Percentiles rank a stretch among this genome's conserved stretches.
Conservation (phyloP, 2,329 filamentous ascomycete species). For the Myotisia sp. region DNA sequence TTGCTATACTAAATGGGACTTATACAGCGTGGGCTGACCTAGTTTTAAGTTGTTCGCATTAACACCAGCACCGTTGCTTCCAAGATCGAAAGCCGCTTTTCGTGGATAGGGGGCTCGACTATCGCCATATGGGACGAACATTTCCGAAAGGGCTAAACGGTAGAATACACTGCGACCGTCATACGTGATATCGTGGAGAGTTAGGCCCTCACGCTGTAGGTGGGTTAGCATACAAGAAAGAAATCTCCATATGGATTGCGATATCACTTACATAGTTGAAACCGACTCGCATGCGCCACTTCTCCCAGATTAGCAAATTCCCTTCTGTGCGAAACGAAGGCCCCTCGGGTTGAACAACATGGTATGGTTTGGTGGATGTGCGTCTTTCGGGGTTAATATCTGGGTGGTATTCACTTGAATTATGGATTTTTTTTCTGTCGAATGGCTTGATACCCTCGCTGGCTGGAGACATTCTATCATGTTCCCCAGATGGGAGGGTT, state of each 20-base stretch:
- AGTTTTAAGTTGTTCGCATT: conserved; percentile 53
- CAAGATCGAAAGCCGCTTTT: conserved; percentile 60
- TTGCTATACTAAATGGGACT: too few species aligned
- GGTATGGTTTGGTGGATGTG: conserved; percentile 47
- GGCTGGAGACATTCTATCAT: conserved; percentile 30
- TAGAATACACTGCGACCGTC: conserved; percentile 52
- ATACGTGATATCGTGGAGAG: conserved; percentile 56
- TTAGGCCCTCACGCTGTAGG: conserved; percentile 56
- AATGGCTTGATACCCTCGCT: conserved; percentile 24
- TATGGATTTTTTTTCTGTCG: conserved; percentile 30
- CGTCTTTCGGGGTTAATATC: conserved; percentile 15
- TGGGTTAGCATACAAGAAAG: conserved; percentile 31
- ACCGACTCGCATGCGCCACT: conserved; percentile 53
- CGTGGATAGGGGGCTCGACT: conserved; percentile 51
- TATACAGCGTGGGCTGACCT: conserved; percentile 23
- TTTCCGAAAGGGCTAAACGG: conserved; percentile 53
- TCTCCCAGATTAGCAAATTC: conserved; percentile 43
- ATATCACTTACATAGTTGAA: too few species aligned
- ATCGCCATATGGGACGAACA: conserved; percentile 56
- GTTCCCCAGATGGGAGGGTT: conserved; percentile 31
- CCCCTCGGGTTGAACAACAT: conserved; percentile 57
- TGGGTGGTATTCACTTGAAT: conserved; percentile 14
- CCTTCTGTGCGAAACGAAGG: conserved; percentile 46
- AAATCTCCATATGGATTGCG: not conserved
- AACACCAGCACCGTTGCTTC: conserved; percentile 52